A percentile compares a stretch with the other conserved stretches of the same genome.
Conservation (phyloP, 169 alveolate species). For the Cryptosporidium ryanae region DNA sequence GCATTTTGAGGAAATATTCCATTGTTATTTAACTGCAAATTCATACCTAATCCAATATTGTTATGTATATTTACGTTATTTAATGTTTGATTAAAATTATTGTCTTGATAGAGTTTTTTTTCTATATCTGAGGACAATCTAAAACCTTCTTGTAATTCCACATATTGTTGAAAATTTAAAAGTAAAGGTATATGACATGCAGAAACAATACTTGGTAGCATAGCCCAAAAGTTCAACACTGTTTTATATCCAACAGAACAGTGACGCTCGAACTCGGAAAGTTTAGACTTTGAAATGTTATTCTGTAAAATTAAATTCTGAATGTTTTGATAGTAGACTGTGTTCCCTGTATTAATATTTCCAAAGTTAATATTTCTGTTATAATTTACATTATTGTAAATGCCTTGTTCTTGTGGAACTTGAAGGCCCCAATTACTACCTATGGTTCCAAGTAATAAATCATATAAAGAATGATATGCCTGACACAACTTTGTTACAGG, state of each 20-base stretch:
- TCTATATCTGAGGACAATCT: constrained; percentile 74
- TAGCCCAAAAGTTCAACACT: constrained; percentile 73
- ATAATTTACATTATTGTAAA: neutral
- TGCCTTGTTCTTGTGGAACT: constrained; percentile 5
- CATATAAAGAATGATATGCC: constrained; percentile 72
- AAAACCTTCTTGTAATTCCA: constrained; percentile 78
- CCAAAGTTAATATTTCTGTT: neutral
- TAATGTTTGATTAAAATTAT: neutral
- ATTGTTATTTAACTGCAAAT: neutral
- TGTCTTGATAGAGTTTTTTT: constrained; percentile 52
- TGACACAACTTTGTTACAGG: constrained; percentile 76
- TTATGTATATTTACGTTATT: constrained; percentile 5
- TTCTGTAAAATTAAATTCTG: constrained; percentile 4
- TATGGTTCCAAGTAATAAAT: constrained; percentile 32
- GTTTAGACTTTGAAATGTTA: constrained; percentile 39
- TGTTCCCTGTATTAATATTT: neutral
- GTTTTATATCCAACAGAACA: constrained; percentile 73
- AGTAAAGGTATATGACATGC: constrained; percentile 76
- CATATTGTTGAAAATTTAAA: constrained; percentile 78
- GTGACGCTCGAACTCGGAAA: constrained; percentile 68
- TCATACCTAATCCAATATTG: neutral
- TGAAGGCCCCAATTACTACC: constrained; percentile 14
- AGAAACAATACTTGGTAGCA: constrained; percentile 68
- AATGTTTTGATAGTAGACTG: constrained; percentile 9
- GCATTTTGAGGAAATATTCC: neutral